Percentiles rank a stretch among this genome's conserved stretches.
phyloP scores from a whole-genome alignment of 2,329 filamentous ascomycete genomes.

The Ascochyta lentis region DNA sequence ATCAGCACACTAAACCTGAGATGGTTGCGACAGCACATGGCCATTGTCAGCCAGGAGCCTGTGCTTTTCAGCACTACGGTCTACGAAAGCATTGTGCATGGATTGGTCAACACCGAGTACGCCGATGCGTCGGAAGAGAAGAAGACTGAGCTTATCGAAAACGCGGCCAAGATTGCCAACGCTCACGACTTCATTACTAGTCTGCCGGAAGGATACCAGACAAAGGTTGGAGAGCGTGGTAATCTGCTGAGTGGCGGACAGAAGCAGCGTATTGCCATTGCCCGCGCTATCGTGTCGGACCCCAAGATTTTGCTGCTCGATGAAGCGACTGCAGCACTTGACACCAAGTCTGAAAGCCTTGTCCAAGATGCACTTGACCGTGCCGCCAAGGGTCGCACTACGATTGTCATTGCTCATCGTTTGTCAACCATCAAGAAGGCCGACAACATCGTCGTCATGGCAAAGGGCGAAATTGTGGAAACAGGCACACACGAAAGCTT shows the following conservation, averaged over 20 bases:
- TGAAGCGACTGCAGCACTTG: conserved; percentile 91
- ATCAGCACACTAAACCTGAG: conserved; percentile 81
- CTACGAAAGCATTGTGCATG: conserved; percentile 87
- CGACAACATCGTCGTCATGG: conserved; percentile 96
- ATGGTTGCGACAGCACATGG: conserved; percentile 92
- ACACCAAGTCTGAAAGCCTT: conserved; percentile 92
- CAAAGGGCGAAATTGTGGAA: conserved; percentile 83
- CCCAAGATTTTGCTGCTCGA: conserved; percentile 92
- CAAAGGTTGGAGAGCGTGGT: conserved; percentile 92
- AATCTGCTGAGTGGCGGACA: conserved; percentile 93
- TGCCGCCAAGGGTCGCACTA: conserved; percentile 85
- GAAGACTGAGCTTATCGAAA: conserved; percentile 73
- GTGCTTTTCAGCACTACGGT: conserved; percentile 90
- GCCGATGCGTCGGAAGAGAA: conserved; percentile 72
- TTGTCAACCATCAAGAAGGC: conserved; percentile 93
- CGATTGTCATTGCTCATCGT: conserved; percentile 94
- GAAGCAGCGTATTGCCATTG: conserved; percentile 96
- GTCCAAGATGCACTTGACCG: conserved; percentile 92
- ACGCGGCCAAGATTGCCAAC: conserved; percentile 89
- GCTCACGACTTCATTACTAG: conserved; percentile 88
- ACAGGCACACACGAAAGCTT: conserved; percentile 88
- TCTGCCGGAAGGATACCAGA: conserved; percentile 89
- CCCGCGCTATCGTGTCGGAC: conserved; percentile 86
- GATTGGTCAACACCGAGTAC: conserved; percentile 81
- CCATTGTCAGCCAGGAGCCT: conserved; percentile 91